phyloP scores from a whole-genome alignment of 306 rosid genomes.

The Argentina anserina region DNA sequence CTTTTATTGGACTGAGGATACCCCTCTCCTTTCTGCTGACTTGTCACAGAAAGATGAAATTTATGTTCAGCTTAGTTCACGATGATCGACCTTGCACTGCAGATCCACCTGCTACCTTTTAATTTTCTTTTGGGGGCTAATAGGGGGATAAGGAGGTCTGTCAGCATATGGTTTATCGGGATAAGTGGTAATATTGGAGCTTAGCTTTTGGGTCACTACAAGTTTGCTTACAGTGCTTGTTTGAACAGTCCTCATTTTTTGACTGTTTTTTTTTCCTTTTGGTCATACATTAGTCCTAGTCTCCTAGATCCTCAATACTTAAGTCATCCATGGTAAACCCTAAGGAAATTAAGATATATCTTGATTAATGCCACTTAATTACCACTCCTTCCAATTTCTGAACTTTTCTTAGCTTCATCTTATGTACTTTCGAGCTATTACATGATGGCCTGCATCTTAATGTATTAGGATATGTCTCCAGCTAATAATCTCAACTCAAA shows the following conservation, averaged over 20 bases:
- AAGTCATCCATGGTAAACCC: neutral
- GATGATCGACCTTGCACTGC: neutral
- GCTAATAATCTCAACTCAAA: neutral
- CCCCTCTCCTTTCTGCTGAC: neutral
- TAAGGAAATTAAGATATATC: neutral
- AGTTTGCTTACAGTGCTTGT: neutral
- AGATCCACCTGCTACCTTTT: neutral
- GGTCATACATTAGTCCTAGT: neutral
- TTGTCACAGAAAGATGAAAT: neutral
- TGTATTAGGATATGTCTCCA: conserved; percentile 1
- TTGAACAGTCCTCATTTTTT: neutral
- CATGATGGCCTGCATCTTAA: conserved; percentile 7
- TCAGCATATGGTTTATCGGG: too few species aligned
- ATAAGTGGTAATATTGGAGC: neutral
- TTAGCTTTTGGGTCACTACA: neutral
- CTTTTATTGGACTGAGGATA: neutral
- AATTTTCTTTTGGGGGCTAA: neutral
- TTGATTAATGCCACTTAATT: neutral
- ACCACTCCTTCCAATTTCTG: neutral
- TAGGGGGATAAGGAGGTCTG: neutral
- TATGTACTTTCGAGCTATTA: neutral
- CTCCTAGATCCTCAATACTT: neutral
- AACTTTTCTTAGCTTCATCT: neutral
- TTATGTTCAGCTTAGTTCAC: neutral
- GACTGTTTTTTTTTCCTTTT: too few species aligned